Evolutionary conservation across 2,329 filamentous ascomycete genomes (phyloP).

Genomic region (Claviceps cyperi): DNA sequence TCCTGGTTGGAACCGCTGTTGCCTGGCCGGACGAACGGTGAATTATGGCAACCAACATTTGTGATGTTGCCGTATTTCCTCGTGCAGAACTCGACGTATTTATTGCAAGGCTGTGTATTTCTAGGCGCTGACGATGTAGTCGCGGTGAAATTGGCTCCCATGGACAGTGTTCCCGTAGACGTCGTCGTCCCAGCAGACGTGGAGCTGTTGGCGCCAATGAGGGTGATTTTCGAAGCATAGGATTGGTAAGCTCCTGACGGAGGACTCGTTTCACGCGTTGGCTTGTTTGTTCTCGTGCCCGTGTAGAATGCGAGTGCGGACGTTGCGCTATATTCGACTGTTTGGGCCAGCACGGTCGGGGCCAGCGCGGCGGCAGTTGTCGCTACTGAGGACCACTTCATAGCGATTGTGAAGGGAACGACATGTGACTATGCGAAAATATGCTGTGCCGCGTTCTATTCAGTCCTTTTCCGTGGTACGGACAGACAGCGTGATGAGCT

Average conservation of each 20-base stretch:
- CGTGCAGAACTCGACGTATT: constrained; percentile 59
- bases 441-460: background rate
- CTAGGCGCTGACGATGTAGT: constrained; percentile 29
- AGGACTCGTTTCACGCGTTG: constrained; percentile 23
- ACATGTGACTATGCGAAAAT: constrained; percentile 7
- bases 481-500: background rate
- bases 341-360: constrained; percentile 11
- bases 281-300: constrained; percentile 22
- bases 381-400: constrained; percentile 12
- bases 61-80: constrained; percentile 74
- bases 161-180: constrained; percentile 22
- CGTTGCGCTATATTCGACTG: constrained; percentile 18
- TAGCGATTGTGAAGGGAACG: constrained; percentile 4
- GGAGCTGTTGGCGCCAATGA: constrained; percentile 21
- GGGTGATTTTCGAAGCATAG: constrained; percentile 27
- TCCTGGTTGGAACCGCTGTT: constrained; percentile 67
- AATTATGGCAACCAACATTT: constrained; percentile 66
- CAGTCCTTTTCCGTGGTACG: background rate
- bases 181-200: constrained; percentile 18
- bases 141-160: constrained; percentile 25
- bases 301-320: constrained; percentile 22
- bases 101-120: constrained; percentile 71
- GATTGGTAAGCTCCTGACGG: constrained; percentile 32
- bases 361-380: constrained; percentile 8
- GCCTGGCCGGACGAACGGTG: constrained; percentile 55